Evolutionary conservation across 345 rosid species (phyloP).

Genomic region (Carallia pectinifolia): DNA sequence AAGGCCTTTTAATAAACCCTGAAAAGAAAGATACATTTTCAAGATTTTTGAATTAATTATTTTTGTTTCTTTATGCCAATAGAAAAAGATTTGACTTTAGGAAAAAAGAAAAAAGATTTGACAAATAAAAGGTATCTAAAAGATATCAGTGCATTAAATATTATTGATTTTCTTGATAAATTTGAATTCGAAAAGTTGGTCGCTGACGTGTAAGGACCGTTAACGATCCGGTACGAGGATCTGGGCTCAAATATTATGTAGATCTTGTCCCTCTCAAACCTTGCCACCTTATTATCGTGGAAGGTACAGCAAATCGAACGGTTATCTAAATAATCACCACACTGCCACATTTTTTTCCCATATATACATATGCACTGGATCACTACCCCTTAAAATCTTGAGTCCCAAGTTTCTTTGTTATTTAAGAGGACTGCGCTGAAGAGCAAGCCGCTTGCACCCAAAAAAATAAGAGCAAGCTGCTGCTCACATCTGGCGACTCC

Average conservation of each 20-base stretch:
- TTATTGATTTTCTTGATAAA: not conserved
- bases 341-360: not conserved
- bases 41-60: too few species aligned
- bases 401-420: not conserved
- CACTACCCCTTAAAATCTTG: not conserved
- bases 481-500: constrained; percentile 34
- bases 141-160: too few species aligned
- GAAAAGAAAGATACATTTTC: too few species aligned
- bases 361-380: not conserved
- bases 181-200: not conserved
- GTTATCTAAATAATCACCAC: not conserved
- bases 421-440: constrained; percentile 32
- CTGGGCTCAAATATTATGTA: constrained; percentile 71
- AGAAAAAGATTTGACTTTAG: too few species aligned
- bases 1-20: too few species aligned
- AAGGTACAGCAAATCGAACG: constrained; percentile 25
- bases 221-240: constrained; percentile 61
- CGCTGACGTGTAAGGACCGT: not conserved
- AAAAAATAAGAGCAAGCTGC: constrained; percentile 13
- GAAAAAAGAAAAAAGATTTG: too few species aligned
- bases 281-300: constrained; percentile 62
- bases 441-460: constrained; percentile 1
- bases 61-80: too few species aligned
- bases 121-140: too few species aligned
- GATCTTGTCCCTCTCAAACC: constrained; percentile 87